A percentile compares a stretch with the other conserved stretches of the same genome.
Conservation (phyloP, 1,139 yeast species). For the Blastobotrys apis region DNA sequence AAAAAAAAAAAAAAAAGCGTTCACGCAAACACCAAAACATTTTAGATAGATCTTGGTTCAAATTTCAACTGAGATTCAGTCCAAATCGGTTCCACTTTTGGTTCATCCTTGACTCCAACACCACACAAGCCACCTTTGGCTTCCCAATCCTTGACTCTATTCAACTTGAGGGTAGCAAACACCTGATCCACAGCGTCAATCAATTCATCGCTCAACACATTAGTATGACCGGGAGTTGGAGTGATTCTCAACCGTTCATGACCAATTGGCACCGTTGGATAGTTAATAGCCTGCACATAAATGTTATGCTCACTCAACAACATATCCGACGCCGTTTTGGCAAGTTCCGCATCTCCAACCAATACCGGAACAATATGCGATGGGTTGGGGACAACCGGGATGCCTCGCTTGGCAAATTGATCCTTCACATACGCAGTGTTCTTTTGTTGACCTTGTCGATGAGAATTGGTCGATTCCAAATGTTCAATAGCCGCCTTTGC, state of each 20-base stretch:
- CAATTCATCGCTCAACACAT: conserved; percentile 69
- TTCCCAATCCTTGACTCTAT: conserved; percentile 77
- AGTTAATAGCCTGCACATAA: conserved; percentile 96
- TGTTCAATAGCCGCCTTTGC: conserved; percentile 81
- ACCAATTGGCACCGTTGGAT: conserved; percentile 96
- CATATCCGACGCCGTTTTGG: conserved; percentile 86
- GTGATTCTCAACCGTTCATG: conserved; percentile 94
- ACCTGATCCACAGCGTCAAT: conserved; percentile 76
- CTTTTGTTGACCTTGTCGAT: conserved; percentile 79
- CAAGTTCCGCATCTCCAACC: conserved; percentile 90
- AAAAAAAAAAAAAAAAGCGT: not conserved
- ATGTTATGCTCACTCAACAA: conserved; percentile 78
- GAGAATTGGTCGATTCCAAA: conserved; percentile 71
- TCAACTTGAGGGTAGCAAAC: conserved; percentile 67
- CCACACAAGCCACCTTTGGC: conserved; percentile 81
- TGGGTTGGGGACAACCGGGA: conserved; percentile 96
- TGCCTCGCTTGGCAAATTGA: conserved; percentile 63
- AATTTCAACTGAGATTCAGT: conserved; percentile 67
- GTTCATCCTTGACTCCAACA: conserved; percentile 54
- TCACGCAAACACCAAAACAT: too few species aligned
- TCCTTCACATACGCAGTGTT: conserved; percentile 82
- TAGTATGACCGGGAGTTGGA: conserved; percentile 94
- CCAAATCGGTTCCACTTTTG: conserved; percentile 62
- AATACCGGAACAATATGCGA: conserved; percentile 94
- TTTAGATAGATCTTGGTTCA: conserved; percentile 13